phyloP scores from a whole-genome alignment of 257 asterid genomes.

The Primulina huaijiensis region DNA sequence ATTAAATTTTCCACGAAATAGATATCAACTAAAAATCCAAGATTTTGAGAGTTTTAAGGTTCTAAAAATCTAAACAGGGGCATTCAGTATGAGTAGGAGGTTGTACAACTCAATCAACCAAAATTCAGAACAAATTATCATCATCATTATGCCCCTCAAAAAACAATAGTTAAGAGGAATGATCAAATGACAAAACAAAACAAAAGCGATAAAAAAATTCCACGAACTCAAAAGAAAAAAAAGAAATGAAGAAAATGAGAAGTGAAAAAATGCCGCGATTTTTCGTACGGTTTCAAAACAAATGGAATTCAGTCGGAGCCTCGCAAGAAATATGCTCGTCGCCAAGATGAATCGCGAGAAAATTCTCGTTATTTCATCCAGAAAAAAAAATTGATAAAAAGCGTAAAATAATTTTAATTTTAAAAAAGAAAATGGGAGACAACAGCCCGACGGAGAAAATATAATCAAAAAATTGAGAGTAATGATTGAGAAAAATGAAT shows the following conservation, averaged over 20 bases:
- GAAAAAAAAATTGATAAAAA: background rate
- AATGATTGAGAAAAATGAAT: background rate
- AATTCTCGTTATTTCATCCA: background rate
- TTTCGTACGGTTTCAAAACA: background rate
- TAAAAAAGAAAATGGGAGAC: too few species aligned
- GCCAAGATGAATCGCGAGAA: background rate
- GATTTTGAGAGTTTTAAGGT: background rate
- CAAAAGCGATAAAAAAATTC: background rate
- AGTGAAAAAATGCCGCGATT: background rate
- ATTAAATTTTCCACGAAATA: background rate
- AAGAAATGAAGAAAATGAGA: background rate
- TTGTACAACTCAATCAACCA: constrained; percentile 31
- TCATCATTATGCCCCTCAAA: constrained; percentile 35
- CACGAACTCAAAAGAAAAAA: too few species aligned
- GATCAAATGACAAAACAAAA: background rate
- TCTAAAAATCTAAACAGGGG: background rate
- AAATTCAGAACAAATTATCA: constrained; percentile 21
- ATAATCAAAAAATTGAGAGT: background rate
- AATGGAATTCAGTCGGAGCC: background rate
- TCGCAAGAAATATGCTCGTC: background rate
- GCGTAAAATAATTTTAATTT: too few species aligned
- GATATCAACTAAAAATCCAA: background rate
- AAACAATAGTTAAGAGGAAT: background rate
- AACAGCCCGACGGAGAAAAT: background rate
- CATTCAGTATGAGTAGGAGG: constrained; percentile 58